Percentiles rank a stretch among this genome's conserved stretches.
These are phyloP conservation scores for Skeletonema menzelii DNA, from an alignment of 108 stramenopile species.

Conservation along the genomic window DNA sequence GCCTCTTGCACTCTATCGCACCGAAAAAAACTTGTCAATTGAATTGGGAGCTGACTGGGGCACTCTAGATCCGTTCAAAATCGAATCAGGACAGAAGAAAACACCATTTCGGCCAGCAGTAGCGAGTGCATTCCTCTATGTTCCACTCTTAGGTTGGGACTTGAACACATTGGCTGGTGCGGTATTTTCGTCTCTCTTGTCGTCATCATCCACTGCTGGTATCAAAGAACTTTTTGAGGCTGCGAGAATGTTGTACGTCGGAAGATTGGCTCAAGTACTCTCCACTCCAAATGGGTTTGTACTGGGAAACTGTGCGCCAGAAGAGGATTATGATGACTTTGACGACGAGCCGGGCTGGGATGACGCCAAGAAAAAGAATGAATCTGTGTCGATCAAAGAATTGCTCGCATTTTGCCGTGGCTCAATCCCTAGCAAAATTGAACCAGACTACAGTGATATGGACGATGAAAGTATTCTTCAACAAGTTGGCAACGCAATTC, in stretches of 20 bases:
- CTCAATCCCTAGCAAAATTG: slow-evolving; percentile 17
- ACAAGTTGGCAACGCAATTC: slow-evolving; percentile 65
- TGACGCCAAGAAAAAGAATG: slow-evolving; percentile 28
- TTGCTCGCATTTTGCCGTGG: slow-evolving; percentile 49
- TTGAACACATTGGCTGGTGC: slow-evolving; percentile 80
- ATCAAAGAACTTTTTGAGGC: slow-evolving; percentile 55
- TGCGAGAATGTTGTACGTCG: slow-evolving; percentile 56
- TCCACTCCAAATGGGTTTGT: slow-evolving; percentile 72
- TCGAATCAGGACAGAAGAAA: slow-evolving; percentile 9
- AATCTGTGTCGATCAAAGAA: slow-evolving; percentile 54
- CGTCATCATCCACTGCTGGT: slow-evolving; percentile 33
- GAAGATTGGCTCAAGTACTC: slow-evolving; percentile 72
- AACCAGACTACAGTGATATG: slow-evolving; percentile 7
- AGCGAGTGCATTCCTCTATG: slow-evolving; percentile 77
- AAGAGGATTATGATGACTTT: slow-evolving; percentile 34
- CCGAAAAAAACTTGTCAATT: slow-evolving; percentile 25
- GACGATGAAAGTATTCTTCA: slow-evolving; percentile 48
- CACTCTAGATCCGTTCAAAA: slow-evolving; percentile 56
- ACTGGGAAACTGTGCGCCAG: slow-evolving; percentile 23
- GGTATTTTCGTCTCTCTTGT: slow-evolving; percentile 71
- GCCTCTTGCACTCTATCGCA: slow-evolving; percentile 36
- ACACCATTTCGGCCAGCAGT: slow-evolving; percentile 80
- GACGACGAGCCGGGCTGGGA: slow-evolving; percentile 37
- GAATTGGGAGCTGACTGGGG: slow-evolving; percentile 64
- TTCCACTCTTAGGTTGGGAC: slow-evolving; percentile 89